Base-by-base conservation (phyloP, 2,329 filamentous ascomycete genomes). In the Aspergillus aculeatinus region DNA sequence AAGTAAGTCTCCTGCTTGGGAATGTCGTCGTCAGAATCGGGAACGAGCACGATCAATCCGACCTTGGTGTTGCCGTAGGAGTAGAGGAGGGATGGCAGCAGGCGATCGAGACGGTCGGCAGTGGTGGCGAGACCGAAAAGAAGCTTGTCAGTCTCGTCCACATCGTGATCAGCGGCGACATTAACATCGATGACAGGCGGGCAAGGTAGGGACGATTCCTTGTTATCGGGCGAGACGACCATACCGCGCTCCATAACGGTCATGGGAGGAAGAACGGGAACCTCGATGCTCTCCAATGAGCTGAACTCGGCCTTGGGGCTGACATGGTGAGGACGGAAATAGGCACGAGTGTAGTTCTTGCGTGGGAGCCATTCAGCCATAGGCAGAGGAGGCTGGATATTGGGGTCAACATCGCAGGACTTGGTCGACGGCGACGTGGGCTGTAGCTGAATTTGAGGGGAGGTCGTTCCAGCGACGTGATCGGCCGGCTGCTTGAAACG, bases 321-420 rank as follows among this genome's bases (percentile, higher is more conserved):
- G 48, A 77, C 70, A 55, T 71, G 67, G 58, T 70, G 74, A 60
- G 76, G 74, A 49, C 76, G 76, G 65, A 79, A 70, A 65, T 78
- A 78, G 61, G 72, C 69, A 53, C 76, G 76, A 33, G 76, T 79
- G 63, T 77, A 78, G 66, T 78, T 78, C 71, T 79, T 79, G 68
- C 74, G 75, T 19, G 68, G 67, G 44, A 79, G 72, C 76, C 76
- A 79, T 67, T 78, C 76, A 49, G 68, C 65, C 66, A 78, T 74
- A 7, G 75, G 68, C 35, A 78, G 59, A 12, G 74, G 73, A 27
- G 75, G 72, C 51, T 71, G 65, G 31, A 72, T 60, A 51, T 68
- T 69, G 11, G 73, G 71, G 48, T 77, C 72, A 19, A 70, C 67
- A 35, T 75, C 73, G 60, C 76, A 78, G 50, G 72, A 63, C 50